phyloP scores from a whole-genome alignment of 768 basidiomycete species.

The Podaxis sp. region DNA sequence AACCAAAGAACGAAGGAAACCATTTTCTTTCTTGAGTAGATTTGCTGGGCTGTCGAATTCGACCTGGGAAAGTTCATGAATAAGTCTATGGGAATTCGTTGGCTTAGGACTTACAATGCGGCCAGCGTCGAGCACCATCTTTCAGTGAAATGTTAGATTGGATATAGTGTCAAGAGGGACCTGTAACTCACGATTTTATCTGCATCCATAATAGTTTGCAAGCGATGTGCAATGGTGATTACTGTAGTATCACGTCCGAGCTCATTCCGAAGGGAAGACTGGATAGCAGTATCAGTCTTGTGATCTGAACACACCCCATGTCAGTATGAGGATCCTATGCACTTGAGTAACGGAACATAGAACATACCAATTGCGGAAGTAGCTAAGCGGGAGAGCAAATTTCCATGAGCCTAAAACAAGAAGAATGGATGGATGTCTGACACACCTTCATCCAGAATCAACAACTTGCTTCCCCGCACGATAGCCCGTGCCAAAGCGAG shows the following conservation, averaged over 20 bases:
- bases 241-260: constrained; percentile 57
- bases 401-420: background rate
- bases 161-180: background rate
- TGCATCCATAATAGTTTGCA: constrained; percentile 65
- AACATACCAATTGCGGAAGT: constrained; percentile 41
- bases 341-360: background rate
- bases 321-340: background rate
- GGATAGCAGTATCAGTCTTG: constrained; percentile 64
- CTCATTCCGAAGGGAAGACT: constrained; percentile 63
- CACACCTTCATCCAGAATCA: constrained; percentile 60
- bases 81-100: background rate
- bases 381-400: constrained; percentile 22
- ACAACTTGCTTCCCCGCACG: constrained; percentile 49
- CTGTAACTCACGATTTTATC: constrained; percentile 39
- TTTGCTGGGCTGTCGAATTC: constrained; percentile 53
- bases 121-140: constrained; percentile 21
- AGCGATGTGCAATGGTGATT: constrained; percentile 64
- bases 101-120: constrained; percentile 14
- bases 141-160: background rate
- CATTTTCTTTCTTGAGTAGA: constrained; percentile 51
- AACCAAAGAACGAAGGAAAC: constrained; percentile 52
- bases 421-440: constrained; percentile 6
- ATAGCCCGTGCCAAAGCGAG: constrained; percentile 60
- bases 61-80: constrained; percentile 25
- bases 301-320: constrained; percentile 32